These are phyloP conservation scores for Taphrina communis DNA, from an alignment of 1,139 yeast genomes.

Conservation along the genomic window DNA sequence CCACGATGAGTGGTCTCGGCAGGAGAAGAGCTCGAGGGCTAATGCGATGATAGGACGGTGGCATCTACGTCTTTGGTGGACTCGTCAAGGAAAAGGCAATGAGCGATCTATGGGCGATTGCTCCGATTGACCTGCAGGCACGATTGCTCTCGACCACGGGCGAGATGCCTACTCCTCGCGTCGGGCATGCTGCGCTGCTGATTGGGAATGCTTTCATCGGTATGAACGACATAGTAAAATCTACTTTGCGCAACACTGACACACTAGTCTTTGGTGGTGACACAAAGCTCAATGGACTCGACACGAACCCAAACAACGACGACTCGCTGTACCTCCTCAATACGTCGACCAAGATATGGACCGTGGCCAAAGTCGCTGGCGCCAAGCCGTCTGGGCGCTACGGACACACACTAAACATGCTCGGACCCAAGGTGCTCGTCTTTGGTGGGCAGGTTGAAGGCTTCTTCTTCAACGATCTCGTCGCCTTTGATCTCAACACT, in stretches of 20 bases:
- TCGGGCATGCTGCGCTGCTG: constrained; percentile 90
- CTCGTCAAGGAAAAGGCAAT: constrained; percentile 88
- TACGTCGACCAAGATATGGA: constrained; percentile 58
- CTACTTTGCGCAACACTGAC: neutral
- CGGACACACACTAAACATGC: constrained; percentile 80
- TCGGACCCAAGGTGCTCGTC: constrained; percentile 75
- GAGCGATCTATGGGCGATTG: constrained; percentile 86
- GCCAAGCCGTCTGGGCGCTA: constrained; percentile 89
- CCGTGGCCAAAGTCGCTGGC: constrained; percentile 56
- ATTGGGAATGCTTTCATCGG: constrained; percentile 90
- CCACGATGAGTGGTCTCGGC: neutral
- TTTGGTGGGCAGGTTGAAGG: constrained; percentile 97
- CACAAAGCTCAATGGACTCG: constrained; percentile 77
- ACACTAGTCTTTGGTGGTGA: constrained; percentile 84
- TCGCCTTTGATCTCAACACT: constrained; percentile 83
- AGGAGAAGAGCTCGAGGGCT: neutral
- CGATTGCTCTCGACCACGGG: constrained; percentile 70
- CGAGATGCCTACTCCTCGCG: constrained; percentile 90
- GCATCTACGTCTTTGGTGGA: constrained; percentile 91
- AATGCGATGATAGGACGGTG: constrained; percentile 60
- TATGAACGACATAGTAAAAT: neutral
- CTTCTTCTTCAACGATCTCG: constrained; percentile 80
- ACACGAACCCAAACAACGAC: constrained; percentile 70
- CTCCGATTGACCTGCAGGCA: constrained; percentile 55
- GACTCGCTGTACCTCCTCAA: constrained; percentile 87